A percentile compares a stretch with the other conserved stretches of the same genome.
phyloP scores from a whole-genome alignment of 306 rosid genomes.

The Cucurbita moschata region DNA sequence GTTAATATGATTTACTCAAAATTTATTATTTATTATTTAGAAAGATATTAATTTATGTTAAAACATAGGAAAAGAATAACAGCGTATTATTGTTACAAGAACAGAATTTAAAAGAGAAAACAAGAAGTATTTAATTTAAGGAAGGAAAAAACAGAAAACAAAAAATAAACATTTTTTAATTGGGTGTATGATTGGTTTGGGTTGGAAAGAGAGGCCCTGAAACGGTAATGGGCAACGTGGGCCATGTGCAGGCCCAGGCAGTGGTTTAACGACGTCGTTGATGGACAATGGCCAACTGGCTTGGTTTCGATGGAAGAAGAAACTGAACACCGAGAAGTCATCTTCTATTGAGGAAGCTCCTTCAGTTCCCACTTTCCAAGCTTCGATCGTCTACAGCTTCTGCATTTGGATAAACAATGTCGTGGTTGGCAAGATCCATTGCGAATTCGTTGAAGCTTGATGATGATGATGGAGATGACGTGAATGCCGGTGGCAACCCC shows the following conservation, averaged over 20 bases:
- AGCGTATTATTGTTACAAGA: background rate
- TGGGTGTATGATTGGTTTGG: background rate
- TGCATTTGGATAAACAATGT: conserved; percentile 19
- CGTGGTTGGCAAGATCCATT: conserved; percentile 80
- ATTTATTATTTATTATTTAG: too few species aligned
- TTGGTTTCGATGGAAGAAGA: background rate
- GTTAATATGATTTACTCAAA: too few species aligned
- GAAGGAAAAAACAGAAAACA: background rate
- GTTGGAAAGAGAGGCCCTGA: background rate
- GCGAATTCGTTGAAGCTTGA: conserved; percentile 60
- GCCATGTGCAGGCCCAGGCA: background rate
- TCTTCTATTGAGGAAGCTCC: background rate
- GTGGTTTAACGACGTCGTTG: background rate
- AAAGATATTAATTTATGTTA: too few species aligned
- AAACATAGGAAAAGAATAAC: background rate
- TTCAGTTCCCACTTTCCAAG: background rate
- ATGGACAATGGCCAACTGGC: background rate
- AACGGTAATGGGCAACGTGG: background rate
- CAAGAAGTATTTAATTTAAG: background rate
- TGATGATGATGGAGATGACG: conserved; percentile 22
- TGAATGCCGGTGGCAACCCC: conserved; percentile 24
- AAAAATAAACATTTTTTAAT: background rate
- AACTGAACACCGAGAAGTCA: background rate
- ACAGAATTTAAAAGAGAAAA: background rate
- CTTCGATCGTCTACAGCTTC: background rate